phyloP scores from a whole-genome alignment of 148 eudicot species.

The Rhododendron mucronatum region DNA sequence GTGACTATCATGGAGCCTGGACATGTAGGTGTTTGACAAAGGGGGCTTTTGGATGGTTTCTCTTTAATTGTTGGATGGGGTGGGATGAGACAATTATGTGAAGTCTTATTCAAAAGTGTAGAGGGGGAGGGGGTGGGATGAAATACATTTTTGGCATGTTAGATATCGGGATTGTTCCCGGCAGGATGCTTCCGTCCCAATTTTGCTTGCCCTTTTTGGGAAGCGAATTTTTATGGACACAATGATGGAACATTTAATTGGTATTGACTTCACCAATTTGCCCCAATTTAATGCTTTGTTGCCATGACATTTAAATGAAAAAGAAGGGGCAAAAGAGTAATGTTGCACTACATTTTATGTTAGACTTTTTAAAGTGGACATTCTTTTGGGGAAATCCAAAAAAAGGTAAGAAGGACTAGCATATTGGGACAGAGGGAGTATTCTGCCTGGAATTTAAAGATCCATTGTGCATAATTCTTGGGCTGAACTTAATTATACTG shows the following conservation, averaged over 20 bases:
- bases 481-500: slow-evolving; percentile 14
- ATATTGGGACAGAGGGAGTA: background rate
- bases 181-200: slow-evolving; percentile 8
- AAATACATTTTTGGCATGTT: slow-evolving; percentile 13
- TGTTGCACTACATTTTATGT: background rate
- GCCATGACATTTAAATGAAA: background rate
- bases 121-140: background rate
- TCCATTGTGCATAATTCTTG: slow-evolving; percentile 16
- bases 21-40: slow-evolving; percentile 78
- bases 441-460: slow-evolving; percentile 14
- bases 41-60: slow-evolving; percentile 50
- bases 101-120: background rate
- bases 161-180: slow-evolving; percentile 5
- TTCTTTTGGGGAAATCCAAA: background rate
- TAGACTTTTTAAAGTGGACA: background rate
- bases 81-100: slow-evolving; percentile 29
- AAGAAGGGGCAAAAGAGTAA: background rate
- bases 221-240: background rate
- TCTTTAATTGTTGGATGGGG: slow-evolving; percentile 38
- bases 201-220: background rate
- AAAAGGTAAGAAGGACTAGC: background rate
- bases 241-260: background rate
- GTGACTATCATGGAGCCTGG: slow-evolving; percentile 77
- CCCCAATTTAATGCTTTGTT: background rate
- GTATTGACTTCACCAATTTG: background rate